Conservation (phyloP, 495 filamentous ascomycete species). For the Diplogelasinospora grovesii region DNA sequence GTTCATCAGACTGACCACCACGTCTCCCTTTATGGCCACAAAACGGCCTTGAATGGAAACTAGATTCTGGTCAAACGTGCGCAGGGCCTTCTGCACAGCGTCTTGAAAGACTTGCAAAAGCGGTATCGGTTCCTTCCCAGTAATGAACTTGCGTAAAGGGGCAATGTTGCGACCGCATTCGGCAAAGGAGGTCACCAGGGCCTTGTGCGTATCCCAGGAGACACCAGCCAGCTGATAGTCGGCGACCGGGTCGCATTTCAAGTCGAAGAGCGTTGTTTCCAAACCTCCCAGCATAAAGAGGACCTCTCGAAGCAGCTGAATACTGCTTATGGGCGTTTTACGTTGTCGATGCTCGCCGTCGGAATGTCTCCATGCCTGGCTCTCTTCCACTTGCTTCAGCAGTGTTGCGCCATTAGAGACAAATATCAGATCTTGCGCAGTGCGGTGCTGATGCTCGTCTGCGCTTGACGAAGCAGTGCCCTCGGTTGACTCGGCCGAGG, state of each 20-base stretch:
- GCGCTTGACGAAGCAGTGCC: conserved; percentile 29
- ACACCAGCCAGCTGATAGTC: conserved; percentile 30
- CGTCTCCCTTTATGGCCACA: conserved; percentile 35
- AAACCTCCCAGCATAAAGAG: conserved; percentile 81
- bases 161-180: conserved; percentile 33
- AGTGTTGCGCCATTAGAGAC: conserved; percentile 32
- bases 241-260: conserved; percentile 25
- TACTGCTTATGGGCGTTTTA: conserved; percentile 55
- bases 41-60: conserved; percentile 39
- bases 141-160: conserved; percentile 28
- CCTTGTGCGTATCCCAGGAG: conserved; percentile 36
- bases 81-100: conserved; percentile 34
- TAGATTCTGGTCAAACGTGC: conserved; percentile 37
- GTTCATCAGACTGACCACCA: conserved; percentile 51
- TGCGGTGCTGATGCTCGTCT: conserved; percentile 30
- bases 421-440: conserved; percentile 30
- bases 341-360: conserved; percentile 28
- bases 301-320: conserved; percentile 68
- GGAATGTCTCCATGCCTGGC: conserved; percentile 58
- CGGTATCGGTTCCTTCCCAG: conserved; percentile 30
- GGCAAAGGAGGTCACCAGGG: conserved; percentile 32
- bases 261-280: conserved; percentile 63
- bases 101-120: conserved; percentile 46
- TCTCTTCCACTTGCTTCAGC: conserved; percentile 45
- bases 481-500: conserved; percentile 22